phyloP scores from a whole-genome alignment of 495 filamentous ascomycete species.

The Penicillium waksmanii region DNA sequence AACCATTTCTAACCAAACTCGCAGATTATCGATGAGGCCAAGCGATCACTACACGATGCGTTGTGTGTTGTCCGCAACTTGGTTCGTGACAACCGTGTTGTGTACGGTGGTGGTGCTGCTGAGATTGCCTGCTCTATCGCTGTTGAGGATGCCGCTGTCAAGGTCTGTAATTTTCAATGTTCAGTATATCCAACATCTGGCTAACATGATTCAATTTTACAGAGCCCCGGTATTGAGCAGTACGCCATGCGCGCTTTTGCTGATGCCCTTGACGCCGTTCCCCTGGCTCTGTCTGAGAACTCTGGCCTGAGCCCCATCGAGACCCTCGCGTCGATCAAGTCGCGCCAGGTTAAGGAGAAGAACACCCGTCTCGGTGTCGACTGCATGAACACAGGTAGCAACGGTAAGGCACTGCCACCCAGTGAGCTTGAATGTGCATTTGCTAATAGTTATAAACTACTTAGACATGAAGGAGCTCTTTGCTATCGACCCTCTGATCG shows the following conservation, averaged over 20 bases:
- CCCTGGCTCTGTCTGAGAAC: conserved; percentile 98
- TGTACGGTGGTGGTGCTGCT: conserved; percentile 97
- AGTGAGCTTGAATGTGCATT: not conserved
- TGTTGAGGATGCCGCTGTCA: conserved; percentile 91
- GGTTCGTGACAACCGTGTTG: conserved; percentile 92
- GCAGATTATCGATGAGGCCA: conserved; percentile 98
- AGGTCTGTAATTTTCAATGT: conserved; percentile 50
- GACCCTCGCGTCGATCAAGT: conserved; percentile 92
- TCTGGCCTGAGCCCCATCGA: conserved; percentile 95
- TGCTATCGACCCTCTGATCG: conserved; percentile 96
- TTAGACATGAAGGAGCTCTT: conserved; percentile 94
- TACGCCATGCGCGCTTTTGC: conserved; percentile 98
- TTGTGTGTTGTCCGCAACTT: conserved; percentile 97
- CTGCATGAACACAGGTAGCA: conserved; percentile 93
- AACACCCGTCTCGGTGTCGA: conserved; percentile 88
- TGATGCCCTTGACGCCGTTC: conserved; percentile 90
- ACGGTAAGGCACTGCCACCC: conserved; percentile 54
- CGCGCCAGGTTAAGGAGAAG: conserved; percentile 89
- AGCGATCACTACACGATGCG: conserved; percentile 95
- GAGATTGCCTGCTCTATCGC: conserved; percentile 98
- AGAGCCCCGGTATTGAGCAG: conserved; percentile 93
- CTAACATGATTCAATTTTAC: conserved; percentile 13
- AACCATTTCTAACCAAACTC: conserved; percentile 5
- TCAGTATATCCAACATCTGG: conserved; percentile 4
- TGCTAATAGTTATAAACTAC: conserved; percentile 1